phyloP scores from a whole-genome alignment of 1,284 basidiomycete genomes.

The Abortiporus biennis region DNA sequence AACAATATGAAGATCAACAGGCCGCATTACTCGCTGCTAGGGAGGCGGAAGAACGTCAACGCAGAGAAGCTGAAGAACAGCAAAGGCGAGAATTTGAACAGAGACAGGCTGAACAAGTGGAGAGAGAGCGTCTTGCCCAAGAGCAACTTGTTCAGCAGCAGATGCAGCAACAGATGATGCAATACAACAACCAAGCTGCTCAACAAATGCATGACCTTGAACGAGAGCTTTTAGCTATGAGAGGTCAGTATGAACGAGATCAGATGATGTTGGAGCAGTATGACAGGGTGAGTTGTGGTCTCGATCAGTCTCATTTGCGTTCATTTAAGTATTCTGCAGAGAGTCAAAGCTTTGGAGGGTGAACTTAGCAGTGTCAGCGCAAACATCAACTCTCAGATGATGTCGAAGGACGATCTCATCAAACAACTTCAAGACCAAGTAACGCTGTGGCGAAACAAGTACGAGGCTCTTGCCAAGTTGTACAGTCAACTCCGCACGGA shows the following conservation, averaged over 20 bases:
- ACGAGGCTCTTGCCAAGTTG: conserved; percentile 96
- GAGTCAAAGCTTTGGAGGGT: conserved; percentile 94
- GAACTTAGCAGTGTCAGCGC: conserved; percentile 78
- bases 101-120: conserved; percentile 83
- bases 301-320: conserved; percentile 3
- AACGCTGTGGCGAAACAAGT: conserved; percentile 96
- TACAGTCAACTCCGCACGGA: conserved; percentile 98
- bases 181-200: conserved; percentile 65
- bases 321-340: conserved; percentile 34
- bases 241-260: conserved; percentile 97
- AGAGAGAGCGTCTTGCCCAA: conserved; percentile 84
- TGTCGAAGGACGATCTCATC: conserved; percentile 93
- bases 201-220: conserved; percentile 78
- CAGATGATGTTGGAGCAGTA: conserved; percentile 99
- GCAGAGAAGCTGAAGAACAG: conserved; percentile 73
- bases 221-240: conserved; percentile 86
- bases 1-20: conserved; percentile 97
- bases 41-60: conserved; percentile 77
- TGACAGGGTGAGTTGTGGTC: conserved; percentile 64
- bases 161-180: conserved; percentile 73
- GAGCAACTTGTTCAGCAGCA: conserved; percentile 82
- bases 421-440: conserved; percentile 97
- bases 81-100: conserved; percentile 91
- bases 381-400: conserved; percentile 85
- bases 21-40: conserved; percentile 73